Percentiles rank a stretch among this genome's conserved stretches.
Conservation (phyloP, 306 rosid species). For the Inga leiocalycina region DNA sequence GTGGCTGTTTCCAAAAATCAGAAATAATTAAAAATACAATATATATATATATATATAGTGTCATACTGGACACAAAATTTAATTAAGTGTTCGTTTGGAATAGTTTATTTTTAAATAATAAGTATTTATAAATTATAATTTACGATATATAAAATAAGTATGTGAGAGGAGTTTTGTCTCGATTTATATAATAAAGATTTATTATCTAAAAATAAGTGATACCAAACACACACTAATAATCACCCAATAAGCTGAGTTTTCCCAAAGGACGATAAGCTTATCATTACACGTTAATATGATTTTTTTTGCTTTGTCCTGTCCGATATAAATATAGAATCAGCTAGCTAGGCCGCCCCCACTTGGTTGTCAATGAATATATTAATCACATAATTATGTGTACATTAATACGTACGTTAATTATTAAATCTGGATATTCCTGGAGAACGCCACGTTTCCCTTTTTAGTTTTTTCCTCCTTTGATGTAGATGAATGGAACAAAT, state of each 20-base stretch:
- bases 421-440: neutral
- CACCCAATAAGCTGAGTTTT: neutral
- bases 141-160: no score
- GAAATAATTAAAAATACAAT: no score
- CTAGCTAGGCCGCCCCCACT: neutral
- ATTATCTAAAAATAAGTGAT: no score
- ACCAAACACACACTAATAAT: neutral
- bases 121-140: no score
- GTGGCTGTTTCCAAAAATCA: constrained; percentile 7
- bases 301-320: neutral
- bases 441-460: neutral
- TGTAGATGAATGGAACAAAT: neutral
- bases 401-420: neutral
- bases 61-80: no score
- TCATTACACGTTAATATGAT: neutral
- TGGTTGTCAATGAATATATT: neutral
- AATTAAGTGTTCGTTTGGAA: no score
- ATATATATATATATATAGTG: no score
- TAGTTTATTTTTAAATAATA: no score
- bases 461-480: neutral
- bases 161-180: accelerated
- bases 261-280: neutral
- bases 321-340: neutral
- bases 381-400: neutral
- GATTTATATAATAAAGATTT: no score